These are phyloP conservation scores for Penicillium chermesinum DNA, from an alignment of 495 filamentous ascomycete genomes.

Conservation along the genomic window DNA sequence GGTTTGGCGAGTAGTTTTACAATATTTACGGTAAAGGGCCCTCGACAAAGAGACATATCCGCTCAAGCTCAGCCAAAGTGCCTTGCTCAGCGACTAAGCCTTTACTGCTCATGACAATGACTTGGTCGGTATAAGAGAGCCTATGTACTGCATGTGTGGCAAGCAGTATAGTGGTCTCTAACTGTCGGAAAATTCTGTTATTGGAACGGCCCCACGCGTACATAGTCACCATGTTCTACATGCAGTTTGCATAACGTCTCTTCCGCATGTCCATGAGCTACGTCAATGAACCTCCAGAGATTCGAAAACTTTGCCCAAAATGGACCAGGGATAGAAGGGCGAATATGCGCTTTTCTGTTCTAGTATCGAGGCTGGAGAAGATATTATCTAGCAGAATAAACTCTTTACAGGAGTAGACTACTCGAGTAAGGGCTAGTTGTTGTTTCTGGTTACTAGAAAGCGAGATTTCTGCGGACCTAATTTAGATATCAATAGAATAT, in stretches of 20 bases:
- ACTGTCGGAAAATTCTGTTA: conserved; percentile 3
- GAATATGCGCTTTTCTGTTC: conserved; percentile 44
- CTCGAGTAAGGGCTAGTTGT: conserved; percentile 39
- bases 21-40: neutral
- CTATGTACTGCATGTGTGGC: conserved; percentile 15
- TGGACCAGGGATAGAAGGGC: conserved; percentile 30
- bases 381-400: conserved; percentile 44
- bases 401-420: conserved; percentile 36
- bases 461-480: conserved; percentile 30
- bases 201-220: conserved; percentile 51
- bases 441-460: conserved; percentile 37
- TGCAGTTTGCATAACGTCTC: conserved; percentile 37
- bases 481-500: conserved; percentile 6
- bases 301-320: conserved; percentile 13
- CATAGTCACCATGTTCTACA: conserved; percentile 46
- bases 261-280: conserved; percentile 22
- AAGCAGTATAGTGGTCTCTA: conserved; percentile 11
- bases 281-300: conserved; percentile 15
- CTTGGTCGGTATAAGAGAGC: conserved; percentile 4
- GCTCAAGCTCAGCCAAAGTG: neutral
- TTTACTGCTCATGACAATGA: conserved; percentile 1
- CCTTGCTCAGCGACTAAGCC: conserved; percentile 3
- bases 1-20: no score
- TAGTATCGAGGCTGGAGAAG: conserved; percentile 42
- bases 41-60: conserved; percentile 1